Conservation (phyloP, 2,329 filamentous ascomycete genomes). For the Penicillium sp. region DNA sequence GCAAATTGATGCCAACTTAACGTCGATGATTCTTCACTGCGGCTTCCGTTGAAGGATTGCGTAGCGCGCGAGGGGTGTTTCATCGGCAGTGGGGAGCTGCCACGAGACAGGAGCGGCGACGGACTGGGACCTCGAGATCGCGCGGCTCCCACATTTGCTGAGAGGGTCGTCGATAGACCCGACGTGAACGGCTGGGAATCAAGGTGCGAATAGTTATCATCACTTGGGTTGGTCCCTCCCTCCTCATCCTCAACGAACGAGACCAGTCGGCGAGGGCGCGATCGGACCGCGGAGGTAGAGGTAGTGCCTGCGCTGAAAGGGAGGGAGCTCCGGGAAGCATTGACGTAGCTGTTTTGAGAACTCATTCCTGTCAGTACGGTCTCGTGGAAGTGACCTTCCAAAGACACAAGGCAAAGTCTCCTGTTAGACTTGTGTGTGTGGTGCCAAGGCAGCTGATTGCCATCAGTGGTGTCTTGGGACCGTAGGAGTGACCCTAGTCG, state of each 20-base stretch:
- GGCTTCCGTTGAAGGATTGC: slow-evolving; percentile 19
- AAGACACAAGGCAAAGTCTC: slow-evolving; percentile 20
- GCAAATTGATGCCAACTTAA: slow-evolving; percentile 22
- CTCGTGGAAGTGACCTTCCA: slow-evolving; percentile 11
- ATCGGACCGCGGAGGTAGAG: slow-evolving; percentile 37
- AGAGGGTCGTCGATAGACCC: slow-evolving; percentile 26
- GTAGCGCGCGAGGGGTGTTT: slow-evolving; percentile 32
- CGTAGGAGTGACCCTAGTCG: slow-evolving; percentile 32
- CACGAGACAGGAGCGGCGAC: slow-evolving; percentile 33
- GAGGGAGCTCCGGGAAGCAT: slow-evolving; percentile 32
- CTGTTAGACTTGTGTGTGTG: slow-evolving; percentile 19
- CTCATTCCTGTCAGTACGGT: slow-evolving; percentile 35
- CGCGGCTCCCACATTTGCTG: slow-evolving; percentile 16
- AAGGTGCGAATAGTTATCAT: slow-evolving; percentile 20
- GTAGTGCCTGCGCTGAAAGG: slow-evolving; percentile 28
- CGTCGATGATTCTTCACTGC: slow-evolving; percentile 16
- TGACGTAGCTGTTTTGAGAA: slow-evolving; percentile 34
- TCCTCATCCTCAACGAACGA: slow-evolving; percentile 38
- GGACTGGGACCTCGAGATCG: slow-evolving; percentile 39
- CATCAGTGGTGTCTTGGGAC: slow-evolving; percentile 30
- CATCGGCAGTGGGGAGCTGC: slow-evolving; percentile 35
- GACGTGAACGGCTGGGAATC: slow-evolving; percentile 25
- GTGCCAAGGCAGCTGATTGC: slow-evolving; percentile 29
- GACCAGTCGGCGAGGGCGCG: slow-evolving; percentile 40
- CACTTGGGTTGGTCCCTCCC: slow-evolving; percentile 15